A percentile compares a stretch with the other conserved stretches of the same genome.
Evolutionary conservation across 163 green algal genomes (phyloP).

Genomic region (Coccomyxa subellipsoidea): DNA sequence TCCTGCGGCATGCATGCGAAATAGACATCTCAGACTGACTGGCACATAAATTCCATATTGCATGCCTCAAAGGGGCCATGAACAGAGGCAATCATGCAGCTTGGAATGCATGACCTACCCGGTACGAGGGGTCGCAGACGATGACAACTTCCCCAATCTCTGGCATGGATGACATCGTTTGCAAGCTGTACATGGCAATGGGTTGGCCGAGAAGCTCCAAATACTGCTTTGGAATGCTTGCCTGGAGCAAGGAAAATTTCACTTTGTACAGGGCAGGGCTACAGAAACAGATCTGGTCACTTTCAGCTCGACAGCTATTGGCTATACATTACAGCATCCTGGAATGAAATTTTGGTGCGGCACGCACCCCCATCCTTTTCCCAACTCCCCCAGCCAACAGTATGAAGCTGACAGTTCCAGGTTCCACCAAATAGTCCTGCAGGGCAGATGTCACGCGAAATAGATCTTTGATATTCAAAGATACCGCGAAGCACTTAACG

Average conservation of each 20-base stretch:
- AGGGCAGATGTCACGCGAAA: neutral
- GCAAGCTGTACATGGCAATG: conserved; percentile 84
- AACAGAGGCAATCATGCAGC: neutral
- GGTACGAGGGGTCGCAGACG: conserved; percentile 87
- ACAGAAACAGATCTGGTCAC: no score
- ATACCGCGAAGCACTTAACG: no score
- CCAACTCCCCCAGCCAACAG: conserved; percentile 93
- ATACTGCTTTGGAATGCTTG: conserved; percentile 97
- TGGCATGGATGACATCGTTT: conserved; percentile 83
- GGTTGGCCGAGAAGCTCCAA: conserved; percentile 79
- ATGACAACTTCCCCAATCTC: conserved; percentile 93
- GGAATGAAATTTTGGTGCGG: no score
- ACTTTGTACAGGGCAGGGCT: no score
- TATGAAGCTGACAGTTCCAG: conserved; percentile 74
- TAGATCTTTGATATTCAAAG: no score
- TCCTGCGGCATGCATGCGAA: neutral
- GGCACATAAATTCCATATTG: no score
- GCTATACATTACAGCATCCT: no score
- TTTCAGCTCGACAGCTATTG: no score
- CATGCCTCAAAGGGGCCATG: no score
- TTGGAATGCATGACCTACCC: neutral
- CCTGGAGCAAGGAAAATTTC: conserved; percentile 35
- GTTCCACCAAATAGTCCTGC: neutral
- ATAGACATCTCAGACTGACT: no score
- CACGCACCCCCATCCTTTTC: conserved; percentile 89